Conservation (phyloP, 768 basidiomycete genomes). For the Ramaria sp. region DNA sequence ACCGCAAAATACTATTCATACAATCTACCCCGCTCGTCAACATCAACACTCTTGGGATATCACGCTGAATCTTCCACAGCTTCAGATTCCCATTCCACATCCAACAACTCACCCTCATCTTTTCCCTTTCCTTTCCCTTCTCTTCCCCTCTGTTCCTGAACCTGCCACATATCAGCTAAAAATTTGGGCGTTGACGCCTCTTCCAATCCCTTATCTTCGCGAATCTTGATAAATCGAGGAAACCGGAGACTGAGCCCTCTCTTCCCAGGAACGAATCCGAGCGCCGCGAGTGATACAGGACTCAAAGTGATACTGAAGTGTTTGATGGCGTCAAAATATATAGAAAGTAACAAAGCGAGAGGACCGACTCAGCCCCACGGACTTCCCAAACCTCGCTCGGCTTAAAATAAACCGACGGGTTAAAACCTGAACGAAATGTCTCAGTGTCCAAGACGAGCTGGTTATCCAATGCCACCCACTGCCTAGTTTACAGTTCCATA, state of each 20-base stretch:
- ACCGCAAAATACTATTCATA: too few species aligned
- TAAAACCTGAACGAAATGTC: slow-evolving; percentile 34
- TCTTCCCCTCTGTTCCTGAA: slow-evolving; percentile 33
- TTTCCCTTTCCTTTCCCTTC: slow-evolving; percentile 31
- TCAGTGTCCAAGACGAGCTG: not conserved
- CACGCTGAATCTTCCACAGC: slow-evolving; percentile 20
- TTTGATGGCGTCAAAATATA: not conserved
- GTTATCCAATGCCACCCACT: slow-evolving; percentile 28
- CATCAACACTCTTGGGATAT: too few species aligned
- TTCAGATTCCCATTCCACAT: slow-evolving; percentile 29
- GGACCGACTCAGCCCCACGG: slow-evolving; percentile 54
- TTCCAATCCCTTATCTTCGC: slow-evolving; percentile 66
- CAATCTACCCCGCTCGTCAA: too few species aligned
- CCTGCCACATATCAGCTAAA: slow-evolving; percentile 56
- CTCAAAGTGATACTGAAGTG: slow-evolving; percentile 61
- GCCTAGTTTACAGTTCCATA: slow-evolving; percentile 55
- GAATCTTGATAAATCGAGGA: slow-evolving; percentile 67
- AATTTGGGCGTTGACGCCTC: slow-evolving; percentile 64
- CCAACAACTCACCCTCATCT: slow-evolving; percentile 53
- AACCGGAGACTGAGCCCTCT: slow-evolving; percentile 80
- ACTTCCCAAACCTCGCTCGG: slow-evolving; percentile 87
- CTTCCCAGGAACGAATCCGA: slow-evolving; percentile 41
- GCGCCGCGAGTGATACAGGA: slow-evolving; percentile 74
- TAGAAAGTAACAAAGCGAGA: not conserved
- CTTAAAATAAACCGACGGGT: slow-evolving; percentile 57